Evolutionary conservation across 2,329 filamentous ascomycete species (phyloP).

Genomic region (Trichoderma gracile): DNA sequence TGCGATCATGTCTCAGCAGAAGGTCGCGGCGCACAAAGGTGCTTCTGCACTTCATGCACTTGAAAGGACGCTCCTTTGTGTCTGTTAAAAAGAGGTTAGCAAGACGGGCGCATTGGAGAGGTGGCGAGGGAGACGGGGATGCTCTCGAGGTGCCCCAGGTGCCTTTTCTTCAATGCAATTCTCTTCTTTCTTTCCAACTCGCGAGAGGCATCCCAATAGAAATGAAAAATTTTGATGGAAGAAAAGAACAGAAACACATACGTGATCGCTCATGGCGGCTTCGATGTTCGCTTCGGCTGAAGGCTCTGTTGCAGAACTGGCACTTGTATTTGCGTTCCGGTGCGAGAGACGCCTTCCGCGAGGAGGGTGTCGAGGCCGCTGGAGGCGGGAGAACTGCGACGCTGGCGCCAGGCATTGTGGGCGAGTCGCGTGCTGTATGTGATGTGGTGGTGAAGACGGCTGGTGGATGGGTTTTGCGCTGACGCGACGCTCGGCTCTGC

Average conservation of each 20-base stretch:
- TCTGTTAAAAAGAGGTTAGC: conserved; percentile 54
- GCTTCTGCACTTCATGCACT: conserved; percentile 96
- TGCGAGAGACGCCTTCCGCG: conserved; percentile 73
- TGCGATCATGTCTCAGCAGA: conserved; percentile 93
- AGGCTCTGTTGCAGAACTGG: conserved; percentile 96
- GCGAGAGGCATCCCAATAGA: no score
- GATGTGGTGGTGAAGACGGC: conserved; percentile 27
- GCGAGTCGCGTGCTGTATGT: conserved; percentile 38
- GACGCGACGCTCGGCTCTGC: conserved; percentile 32
- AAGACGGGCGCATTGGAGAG: neutral
- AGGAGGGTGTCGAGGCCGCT: conserved; percentile 67
- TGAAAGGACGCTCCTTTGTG: conserved; percentile 98
- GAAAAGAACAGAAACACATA: conserved; percentile 58
- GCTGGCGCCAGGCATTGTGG: conserved; percentile 69
- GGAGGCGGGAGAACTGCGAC: conserved; percentile 65
- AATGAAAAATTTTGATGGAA: neutral
- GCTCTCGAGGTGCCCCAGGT: neutral
- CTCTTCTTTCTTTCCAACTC: neutral
- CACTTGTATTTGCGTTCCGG: conserved; percentile 99
- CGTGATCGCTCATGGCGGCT: conserved; percentile 96
- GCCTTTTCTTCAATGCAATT: neutral
- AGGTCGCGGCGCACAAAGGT: conserved; percentile 98
- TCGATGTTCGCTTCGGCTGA: conserved; percentile 94
- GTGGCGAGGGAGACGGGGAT: neutral
- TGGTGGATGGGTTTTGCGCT: conserved; percentile 31